Conservation (phyloP, 2,329 filamentous ascomycete genomes). For the Fusarium tjaetaba region DNA sequence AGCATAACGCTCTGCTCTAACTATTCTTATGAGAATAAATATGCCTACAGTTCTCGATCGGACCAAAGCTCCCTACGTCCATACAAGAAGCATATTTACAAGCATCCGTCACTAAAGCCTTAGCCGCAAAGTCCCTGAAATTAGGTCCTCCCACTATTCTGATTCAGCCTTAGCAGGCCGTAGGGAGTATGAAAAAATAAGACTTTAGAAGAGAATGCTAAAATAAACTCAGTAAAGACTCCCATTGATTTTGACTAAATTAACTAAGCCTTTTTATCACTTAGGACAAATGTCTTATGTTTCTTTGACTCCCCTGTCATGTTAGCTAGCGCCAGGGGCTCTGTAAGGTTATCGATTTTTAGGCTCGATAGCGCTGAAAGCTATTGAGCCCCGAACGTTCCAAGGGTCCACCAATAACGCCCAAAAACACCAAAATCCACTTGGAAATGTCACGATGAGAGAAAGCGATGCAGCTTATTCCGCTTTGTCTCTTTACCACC, state of each 20-base stretch:
- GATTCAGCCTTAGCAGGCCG: not conserved
- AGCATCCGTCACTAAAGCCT: not conserved
- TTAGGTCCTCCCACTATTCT: not conserved
- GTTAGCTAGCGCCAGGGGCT: not conserved
- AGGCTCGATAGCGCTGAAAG: not conserved
- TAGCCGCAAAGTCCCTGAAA: not conserved
- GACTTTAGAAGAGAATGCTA: too few species aligned
- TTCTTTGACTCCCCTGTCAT: too few species aligned
- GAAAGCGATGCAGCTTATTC: not conserved
- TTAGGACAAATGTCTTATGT: too few species aligned
- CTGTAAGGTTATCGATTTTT: not conserved
- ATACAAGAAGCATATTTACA: not conserved
- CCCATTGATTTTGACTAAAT: too few species aligned
- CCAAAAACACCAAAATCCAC: not conserved
- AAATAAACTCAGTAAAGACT: too few species aligned
- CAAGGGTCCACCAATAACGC: not conserved
- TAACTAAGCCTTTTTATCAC: too few species aligned
- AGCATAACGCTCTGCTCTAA: fast-evolving
- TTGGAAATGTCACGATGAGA: not conserved
- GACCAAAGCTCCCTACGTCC: fast-evolving
- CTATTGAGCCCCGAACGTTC: not conserved
- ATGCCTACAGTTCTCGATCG: not conserved
- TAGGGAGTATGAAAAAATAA: too few species aligned
- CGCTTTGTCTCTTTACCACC: not conserved
- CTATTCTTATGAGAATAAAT: not conserved